A percentile compares a stretch with the other conserved stretches of the same genome.
These are phyloP conservation scores for Pinus taeda DNA, from an alignment of 75 land plant genomes.

Conservation along the genomic window DNA sequence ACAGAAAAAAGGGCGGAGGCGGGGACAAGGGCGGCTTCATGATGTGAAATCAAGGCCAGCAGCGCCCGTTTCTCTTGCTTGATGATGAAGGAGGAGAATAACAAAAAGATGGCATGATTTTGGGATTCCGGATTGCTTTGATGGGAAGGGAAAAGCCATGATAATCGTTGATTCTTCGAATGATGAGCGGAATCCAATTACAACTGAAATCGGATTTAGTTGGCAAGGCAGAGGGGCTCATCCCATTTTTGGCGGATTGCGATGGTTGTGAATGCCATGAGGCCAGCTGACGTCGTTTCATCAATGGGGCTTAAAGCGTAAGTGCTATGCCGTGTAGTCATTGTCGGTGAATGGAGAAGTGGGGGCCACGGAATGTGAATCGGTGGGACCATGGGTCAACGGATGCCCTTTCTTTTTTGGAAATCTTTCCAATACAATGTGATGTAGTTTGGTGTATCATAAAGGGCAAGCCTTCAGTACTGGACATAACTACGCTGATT, in stretches of 20 bases:
- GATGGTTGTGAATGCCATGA: background rate
- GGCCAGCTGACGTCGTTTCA: no score
- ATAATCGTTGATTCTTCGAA: background rate
- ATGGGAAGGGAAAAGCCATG: background rate
- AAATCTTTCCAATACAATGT: no score
- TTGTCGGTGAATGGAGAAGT: no score
- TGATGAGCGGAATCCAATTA: background rate
- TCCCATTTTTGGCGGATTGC: background rate
- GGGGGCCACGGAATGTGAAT: no score
- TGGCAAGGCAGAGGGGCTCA: background rate
- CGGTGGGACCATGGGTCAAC: no score
- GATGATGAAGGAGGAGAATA: background rate
- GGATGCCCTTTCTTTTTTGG: no score
- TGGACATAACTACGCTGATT: no score
- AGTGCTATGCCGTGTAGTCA: no score
- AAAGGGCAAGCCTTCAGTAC: no score
- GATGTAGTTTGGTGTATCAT: no score
- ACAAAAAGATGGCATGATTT: background rate
- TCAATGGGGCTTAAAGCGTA: no score
- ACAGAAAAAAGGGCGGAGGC: background rate
- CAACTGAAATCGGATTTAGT: background rate
- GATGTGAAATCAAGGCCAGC: background rate
- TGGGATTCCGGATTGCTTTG: background rate
- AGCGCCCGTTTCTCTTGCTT: background rate
- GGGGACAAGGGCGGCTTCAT: background rate